A percentile compares a stretch with the other conserved stretches of the same genome.
phyloP scores from a whole-genome alignment of 495 filamentous ascomycete genomes.

The Rhizodiscina lignyota region DNA sequence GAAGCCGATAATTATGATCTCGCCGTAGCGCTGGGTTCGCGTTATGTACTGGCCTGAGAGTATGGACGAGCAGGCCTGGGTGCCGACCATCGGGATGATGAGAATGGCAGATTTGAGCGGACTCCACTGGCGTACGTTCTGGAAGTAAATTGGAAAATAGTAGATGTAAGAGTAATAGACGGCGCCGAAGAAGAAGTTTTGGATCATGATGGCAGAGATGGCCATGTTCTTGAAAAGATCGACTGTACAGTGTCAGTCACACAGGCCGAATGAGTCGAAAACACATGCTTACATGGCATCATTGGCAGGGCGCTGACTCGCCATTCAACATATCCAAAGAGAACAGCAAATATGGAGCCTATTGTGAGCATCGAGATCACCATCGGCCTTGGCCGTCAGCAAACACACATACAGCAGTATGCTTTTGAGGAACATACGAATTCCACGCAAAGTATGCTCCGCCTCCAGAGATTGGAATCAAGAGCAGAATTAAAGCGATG shows the following conservation, averaged over 20 bases:
- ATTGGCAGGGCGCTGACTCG: slow-evolving; percentile 40
- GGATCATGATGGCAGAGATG: slow-evolving; percentile 34
- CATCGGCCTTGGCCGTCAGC: slow-evolving; percentile 19
- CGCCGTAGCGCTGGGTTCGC: slow-evolving; percentile 34
- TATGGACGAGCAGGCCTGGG: slow-evolving; percentile 34
- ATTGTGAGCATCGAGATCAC: slow-evolving; percentile 45
- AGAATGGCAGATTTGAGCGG: slow-evolving; percentile 27
- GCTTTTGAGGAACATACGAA: slow-evolving; percentile 16
- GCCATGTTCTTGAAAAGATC: slow-evolving; percentile 38
- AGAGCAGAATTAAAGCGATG: slow-evolving; percentile 35
- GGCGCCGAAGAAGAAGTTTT: slow-evolving; percentile 43
- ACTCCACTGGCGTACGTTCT: slow-evolving; percentile 22
- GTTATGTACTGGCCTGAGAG: slow-evolving; percentile 41
- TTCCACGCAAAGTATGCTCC: slow-evolving; percentile 44
- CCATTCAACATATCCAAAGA: slow-evolving; percentile 41
- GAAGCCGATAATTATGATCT: slow-evolving; percentile 40
- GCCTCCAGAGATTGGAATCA: slow-evolving; percentile 47
- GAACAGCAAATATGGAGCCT: slow-evolving; percentile 26
- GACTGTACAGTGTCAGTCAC: slow-evolving; percentile 12
- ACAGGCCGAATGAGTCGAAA: no score
- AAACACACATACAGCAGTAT: not conserved
- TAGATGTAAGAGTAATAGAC: slow-evolving; percentile 39
- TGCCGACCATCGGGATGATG: slow-evolving; percentile 34
- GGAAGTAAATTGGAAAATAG: slow-evolving; percentile 31
- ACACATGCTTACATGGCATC: slow-evolving; percentile 23